Evolutionary conservation across 2,329 filamentous ascomycete species (phyloP), one percentile per base, ranked within the genome.

Genomic region (Aspergillus sp.): DNA sequence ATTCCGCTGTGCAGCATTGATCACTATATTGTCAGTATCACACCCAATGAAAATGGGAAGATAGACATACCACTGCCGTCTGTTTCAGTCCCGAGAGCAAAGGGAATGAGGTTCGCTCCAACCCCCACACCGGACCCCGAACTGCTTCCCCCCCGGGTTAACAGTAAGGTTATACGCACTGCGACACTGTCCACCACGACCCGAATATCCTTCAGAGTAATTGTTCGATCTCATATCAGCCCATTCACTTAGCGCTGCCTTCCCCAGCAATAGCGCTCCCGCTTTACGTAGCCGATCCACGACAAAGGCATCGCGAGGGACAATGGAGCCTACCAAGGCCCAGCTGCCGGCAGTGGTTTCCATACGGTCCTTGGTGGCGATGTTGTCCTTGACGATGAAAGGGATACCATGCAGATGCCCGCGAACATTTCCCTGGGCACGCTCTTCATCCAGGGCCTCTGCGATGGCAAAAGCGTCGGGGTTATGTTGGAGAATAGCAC

Each of bases 391-490:
- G 50, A 88, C 78, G 2, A 85, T 71, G 59, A 86, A 86, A 0
- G 86, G 86, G 35, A 90, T 86, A 3, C 86, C 86, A 59, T 90
- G 86, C 1, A 90, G 72, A 1, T 80, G 79, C 1, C 84, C 77
- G n/a, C 82, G 76, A 7, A 82, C 61, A 33, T 67, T 70, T 26
- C 82, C 82, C 1, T 66, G 55, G 9, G 60, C 57, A 12, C 85
- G 75, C 63, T 89, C 84, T 0, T 57, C 59, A 53, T 90, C 86
- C 28, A 82, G 69, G 10, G 69, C 57, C 5, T 67, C 66, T 4
- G 86, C 86, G 44, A 88, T 86, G 19, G 64, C 51, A 30, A 84
- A 66, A 7, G 74, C 75, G 58, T 89, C 85, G 0, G 85, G 84
- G 59, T 89, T 89, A 32, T 82, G 53, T 54, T 89, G 78, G 37